A percentile compares a stretch with the other conserved stretches of the same genome.
These are phyloP conservation scores for Mycena epipterygia DNA, from an alignment of 768 basidiomycete species.

Conservation along the genomic window DNA sequence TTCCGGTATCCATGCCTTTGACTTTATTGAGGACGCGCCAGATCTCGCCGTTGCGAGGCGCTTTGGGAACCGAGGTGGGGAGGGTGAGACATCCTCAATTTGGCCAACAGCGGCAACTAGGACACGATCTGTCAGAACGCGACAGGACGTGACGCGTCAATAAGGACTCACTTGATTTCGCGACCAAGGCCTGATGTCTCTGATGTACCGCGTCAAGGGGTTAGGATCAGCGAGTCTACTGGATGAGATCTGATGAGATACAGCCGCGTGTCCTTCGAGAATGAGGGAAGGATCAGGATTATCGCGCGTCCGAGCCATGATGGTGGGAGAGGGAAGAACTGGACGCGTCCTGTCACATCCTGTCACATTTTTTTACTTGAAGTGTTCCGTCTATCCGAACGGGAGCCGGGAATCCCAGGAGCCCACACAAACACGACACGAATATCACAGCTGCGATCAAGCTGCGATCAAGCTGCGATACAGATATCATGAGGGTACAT, in stretches of 20 bases:
- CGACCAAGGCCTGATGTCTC: neutral
- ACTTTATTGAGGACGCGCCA: neutral
- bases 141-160: neutral
- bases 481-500: too few relatives aligned
- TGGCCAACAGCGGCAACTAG: neutral
- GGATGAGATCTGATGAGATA: neutral
- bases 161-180: constrained; percentile 7
- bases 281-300: constrained; percentile 5
- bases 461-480: too few relatives aligned
- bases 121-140: neutral
- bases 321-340: neutral
- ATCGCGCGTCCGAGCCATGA: neutral
- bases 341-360: neutral
- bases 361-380: constrained; percentile 6
- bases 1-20: too few relatives aligned
- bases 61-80: constrained; percentile 11
- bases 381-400: too few relatives aligned
- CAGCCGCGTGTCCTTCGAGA: neutral
- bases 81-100: neutral
- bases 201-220: neutral
- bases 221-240: neutral
- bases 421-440: too few relatives aligned
- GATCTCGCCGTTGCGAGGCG: neutral
- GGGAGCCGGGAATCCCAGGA: too few relatives aligned
- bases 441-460: too few relatives aligned